Conservation (phyloP, 148 eudicot species). For the Chenopodium formosanum region DNA sequence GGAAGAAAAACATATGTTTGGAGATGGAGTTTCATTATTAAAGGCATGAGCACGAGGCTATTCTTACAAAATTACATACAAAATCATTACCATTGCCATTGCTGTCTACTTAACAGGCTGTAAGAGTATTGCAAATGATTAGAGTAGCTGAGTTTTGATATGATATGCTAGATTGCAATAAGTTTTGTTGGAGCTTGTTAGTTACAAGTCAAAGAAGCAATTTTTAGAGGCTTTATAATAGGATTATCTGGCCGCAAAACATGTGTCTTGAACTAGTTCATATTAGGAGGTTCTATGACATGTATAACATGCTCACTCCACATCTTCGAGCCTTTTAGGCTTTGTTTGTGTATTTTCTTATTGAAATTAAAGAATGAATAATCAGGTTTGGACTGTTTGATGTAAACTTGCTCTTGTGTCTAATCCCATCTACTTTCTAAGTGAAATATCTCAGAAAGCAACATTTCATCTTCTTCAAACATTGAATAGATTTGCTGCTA, state of each 20-base stretch:
- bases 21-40: not conserved
- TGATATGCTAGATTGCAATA: not conserved
- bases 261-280: not conserved
- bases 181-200: not conserved
- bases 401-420: not conserved
- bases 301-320: not conserved
- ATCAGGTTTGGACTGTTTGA: conserved; percentile 4
- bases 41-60: no score
- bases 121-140: not conserved
- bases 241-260: not conserved
- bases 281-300: not conserved
- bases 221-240: not conserved
- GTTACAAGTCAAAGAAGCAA: not conserved
- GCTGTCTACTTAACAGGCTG: not conserved
- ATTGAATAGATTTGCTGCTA: conserved; percentile 6
- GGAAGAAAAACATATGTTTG: no score
- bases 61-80: no score
- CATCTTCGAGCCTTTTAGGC: not conserved
- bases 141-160: not conserved
- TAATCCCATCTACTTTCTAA: not conserved
- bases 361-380: not conserved
- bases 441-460: conserved; percentile 12
- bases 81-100: not conserved
- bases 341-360: not conserved
- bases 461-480: conserved; percentile 22